These are phyloP conservation scores for Corymbia calophylla DNA, from an alignment of 441 rosid species.

Conservation along the genomic window DNA sequence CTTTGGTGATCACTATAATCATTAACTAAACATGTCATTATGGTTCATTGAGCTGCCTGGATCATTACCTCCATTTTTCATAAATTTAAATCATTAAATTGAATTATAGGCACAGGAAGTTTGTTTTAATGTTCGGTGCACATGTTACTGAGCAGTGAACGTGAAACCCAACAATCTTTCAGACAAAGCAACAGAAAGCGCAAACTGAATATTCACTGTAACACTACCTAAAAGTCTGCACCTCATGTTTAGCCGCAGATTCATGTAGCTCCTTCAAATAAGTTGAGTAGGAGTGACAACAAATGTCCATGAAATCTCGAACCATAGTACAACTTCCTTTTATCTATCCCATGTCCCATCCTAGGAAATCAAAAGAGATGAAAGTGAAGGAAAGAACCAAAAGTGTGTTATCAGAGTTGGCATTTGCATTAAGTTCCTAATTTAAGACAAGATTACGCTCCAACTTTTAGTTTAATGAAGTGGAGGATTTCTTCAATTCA, in stretches of 20 bases:
- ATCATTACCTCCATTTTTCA: background rate
- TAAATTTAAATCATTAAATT: background rate
- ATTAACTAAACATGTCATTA: background rate
- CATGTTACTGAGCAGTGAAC: background rate
- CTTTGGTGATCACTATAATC: background rate
- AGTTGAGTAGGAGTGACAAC: conserved; percentile 60
- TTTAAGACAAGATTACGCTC: background rate
- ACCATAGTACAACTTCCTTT: conserved; percentile 69
- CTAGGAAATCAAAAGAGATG: conserved; percentile 17
- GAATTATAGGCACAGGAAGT: background rate
- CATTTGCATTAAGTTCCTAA: background rate
- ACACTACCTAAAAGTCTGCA: conserved; percentile 55
- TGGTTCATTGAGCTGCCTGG: background rate
- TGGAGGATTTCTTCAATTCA: conserved; percentile 50
- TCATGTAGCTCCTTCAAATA: conserved; percentile 61
- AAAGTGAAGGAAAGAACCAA: background rate
- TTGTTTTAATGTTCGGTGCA: background rate
- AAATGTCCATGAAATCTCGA: conserved; percentile 63
- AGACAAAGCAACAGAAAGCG: background rate
- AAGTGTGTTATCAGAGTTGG: background rate
- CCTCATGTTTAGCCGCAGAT: conserved; percentile 41
- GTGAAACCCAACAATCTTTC: background rate
- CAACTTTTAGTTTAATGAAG: conserved; percentile 46
- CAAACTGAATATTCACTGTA: background rate
- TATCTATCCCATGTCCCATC: conserved; percentile 80